These are phyloP conservation scores for Allium cepa DNA, from an alignment of 106 monocot species.

Conservation along the genomic window DNA sequence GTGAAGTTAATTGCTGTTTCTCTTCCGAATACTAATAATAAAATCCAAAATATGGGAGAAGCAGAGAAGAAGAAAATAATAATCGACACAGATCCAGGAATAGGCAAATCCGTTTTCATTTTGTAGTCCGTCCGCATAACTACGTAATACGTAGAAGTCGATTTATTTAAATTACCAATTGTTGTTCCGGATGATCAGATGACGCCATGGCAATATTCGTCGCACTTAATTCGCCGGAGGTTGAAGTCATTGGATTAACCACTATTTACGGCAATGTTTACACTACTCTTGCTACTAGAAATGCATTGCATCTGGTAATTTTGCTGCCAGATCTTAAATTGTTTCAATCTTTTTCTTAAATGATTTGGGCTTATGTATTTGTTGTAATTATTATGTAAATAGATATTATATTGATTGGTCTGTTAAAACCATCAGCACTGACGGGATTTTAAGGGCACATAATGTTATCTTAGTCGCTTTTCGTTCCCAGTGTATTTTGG, in stretches of 20 bases:
- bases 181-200: conserved; percentile 27
- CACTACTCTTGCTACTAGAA: conserved; percentile 86
- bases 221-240: conserved; percentile 81
- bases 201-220: conserved; percentile 95
- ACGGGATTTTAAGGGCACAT: too few species aligned
- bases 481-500: too few species aligned
- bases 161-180: conserved; percentile 1
- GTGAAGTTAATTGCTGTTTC: too few species aligned
- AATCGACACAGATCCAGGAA: conserved; percentile 96
- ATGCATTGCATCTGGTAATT: conserved; percentile 84
- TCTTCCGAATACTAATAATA: too few species aligned
- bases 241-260: conserved; percentile 89
- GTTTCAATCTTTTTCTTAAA: neutral
- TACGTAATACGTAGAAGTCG: neutral
- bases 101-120: conserved; percentile 30
- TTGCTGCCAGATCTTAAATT: neutral
- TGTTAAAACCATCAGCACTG: too few species aligned
- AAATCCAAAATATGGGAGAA: conserved; percentile 35
- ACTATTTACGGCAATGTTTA: conserved; percentile 89
- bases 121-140: neutral
- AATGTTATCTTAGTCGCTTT: too few species aligned
- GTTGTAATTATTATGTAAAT: neutral
- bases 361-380: neutral
- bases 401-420: too few species aligned
- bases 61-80: conserved; percentile 78